Evolutionary conservation across 345 rosid genomes (phyloP).

Genomic region (Linum usitatissimum): DNA sequence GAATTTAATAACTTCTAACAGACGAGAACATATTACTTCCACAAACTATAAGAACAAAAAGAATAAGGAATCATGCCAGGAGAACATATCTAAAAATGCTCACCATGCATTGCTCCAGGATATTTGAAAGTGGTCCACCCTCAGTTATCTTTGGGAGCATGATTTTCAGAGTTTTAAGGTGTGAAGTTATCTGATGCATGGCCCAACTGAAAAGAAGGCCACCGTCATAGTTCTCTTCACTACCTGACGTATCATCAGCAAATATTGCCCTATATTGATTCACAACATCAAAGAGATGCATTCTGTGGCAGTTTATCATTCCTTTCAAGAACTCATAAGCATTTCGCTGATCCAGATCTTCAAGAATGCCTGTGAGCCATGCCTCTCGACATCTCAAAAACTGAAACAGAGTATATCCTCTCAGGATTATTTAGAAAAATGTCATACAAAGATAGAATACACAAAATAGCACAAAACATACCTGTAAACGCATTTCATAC

Average conservation of each 20-base stretch:
- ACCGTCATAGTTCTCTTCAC: slow-evolving; percentile 87
- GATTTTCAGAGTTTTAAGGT: slow-evolving; percentile 83
- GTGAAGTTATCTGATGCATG: slow-evolving; percentile 94
- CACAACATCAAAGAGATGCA: slow-evolving; percentile 90
- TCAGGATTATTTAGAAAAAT: slow-evolving; percentile 2
- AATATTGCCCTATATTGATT: slow-evolving; percentile 95
- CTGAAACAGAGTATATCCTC: slow-evolving; percentile 31
- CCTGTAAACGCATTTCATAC: slow-evolving; percentile 95
- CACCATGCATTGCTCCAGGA: slow-evolving; percentile 92
- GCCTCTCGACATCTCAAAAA: slow-evolving; percentile 95
- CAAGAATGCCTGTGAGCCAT: slow-evolving; percentile 95
- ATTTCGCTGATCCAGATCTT: slow-evolving; percentile 82
- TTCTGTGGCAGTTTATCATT: slow-evolving; percentile 69
- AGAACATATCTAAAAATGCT: slow-evolving; percentile 11
- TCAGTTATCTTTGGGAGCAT: slow-evolving; percentile 96
- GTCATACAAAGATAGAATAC: not conserved
- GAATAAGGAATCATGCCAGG: too few relatives aligned
- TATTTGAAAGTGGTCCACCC: slow-evolving; percentile 89
- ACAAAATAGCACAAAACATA: slow-evolving; percentile 14
- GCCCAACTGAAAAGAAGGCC: slow-evolving; percentile 97
- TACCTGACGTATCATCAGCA: slow-evolving; percentile 92
- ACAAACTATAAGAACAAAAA: too few relatives aligned
- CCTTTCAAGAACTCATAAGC: slow-evolving; percentile 91
- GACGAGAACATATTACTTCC: not conserved
- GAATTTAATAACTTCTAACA: slow-evolving; percentile 1